Evolutionary conservation across 1,284 basidiomycete genomes (phyloP), one percentile per base, ranked within the genome.

Genomic region (Porogramme epimiltina): DNA sequence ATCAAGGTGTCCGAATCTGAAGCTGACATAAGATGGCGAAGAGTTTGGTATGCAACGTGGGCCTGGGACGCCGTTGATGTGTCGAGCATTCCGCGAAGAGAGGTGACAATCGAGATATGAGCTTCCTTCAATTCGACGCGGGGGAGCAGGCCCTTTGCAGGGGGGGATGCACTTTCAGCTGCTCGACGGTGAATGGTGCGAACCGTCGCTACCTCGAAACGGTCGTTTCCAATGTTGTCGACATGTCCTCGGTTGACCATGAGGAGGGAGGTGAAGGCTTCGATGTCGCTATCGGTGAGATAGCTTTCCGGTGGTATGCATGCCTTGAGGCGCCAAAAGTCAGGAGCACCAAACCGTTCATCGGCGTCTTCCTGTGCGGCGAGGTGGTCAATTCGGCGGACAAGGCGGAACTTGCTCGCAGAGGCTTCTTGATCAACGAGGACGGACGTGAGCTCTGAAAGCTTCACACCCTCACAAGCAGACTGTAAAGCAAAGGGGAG

Each of bases 261-360:
- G 13, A 96, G 71, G 8, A 95, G 72, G 13, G 82, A 76, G n/a
- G 87, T 79, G 58, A 95, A 93, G 0, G 89, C 88, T 44, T 83
- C 74, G 4, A 87, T 75, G 56, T 93, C 90, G 28, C 84, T 81
- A 33, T 76, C 75, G 34, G 81, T 79, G 24, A 90, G 68, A 23
- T 77, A 69, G 3, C 75, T 69, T 1, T 60, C 59, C 1, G 73
- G 51, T 2, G 87, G 87, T 36, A 94, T 87, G 59, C 79, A 84
- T 18, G 84, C 81, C 63, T 91, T 92, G 61, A 95, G 72, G 34
- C 82, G 78, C 93, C 93, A 95, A 66, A 95, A 94, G 56, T 88
- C 84, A 2, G 73, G 73, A 46, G 69, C 71, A 3, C 80, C 70
- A 54, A 90, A 90, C 23, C 74, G 72, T 4, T 67, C 66, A 15